These are phyloP conservation scores for Lactarius hengduanensis DNA, from an alignment of 768 basidiomycete species.

Conservation along the genomic window DNA sequence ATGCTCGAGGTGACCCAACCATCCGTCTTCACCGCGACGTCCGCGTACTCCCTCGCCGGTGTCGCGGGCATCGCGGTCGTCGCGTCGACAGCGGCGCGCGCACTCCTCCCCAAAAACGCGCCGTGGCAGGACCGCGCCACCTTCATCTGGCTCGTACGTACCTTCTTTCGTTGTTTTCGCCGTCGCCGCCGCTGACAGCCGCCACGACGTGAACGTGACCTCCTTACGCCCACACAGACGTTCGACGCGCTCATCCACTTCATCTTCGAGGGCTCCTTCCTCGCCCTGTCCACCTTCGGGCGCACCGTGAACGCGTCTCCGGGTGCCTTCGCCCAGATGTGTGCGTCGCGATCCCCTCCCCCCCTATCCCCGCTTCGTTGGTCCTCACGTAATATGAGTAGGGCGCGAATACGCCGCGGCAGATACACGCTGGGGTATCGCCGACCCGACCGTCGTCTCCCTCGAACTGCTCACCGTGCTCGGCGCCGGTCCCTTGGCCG, in stretches of 20 bases:
- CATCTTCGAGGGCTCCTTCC: conserved; percentile 74
- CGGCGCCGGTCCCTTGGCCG: conserved; percentile 71
- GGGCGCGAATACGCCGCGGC: conserved; percentile 83
- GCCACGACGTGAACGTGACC: no score
- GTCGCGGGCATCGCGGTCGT: conserved; percentile 51
- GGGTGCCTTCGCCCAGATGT: conserved; percentile 71
- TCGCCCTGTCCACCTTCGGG: conserved; percentile 75
- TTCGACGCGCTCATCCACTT: conserved; percentile 84
- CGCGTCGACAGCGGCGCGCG: conserved; percentile 53
- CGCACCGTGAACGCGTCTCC: conserved; percentile 65
- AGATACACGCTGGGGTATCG: conserved; percentile 76
- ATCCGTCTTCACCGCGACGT: conserved; percentile 55
- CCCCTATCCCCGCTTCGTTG: background rate
- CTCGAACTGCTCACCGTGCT: conserved; percentile 84
- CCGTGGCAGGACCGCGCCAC: conserved; percentile 63
- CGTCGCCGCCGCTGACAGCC: background rate
- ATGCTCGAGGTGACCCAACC: conserved; percentile 21
- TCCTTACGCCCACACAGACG: conserved; percentile 42
- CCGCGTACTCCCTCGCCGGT: conserved; percentile 60
- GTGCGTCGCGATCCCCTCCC: conserved; percentile 45
- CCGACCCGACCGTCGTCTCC: conserved; percentile 78
- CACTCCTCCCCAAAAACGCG: conserved; percentile 61
- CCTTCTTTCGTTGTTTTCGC: background rate
- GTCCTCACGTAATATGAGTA: conserved; percentile 32
- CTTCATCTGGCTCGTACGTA: conserved; percentile 75